Percentiles rank a stretch among this genome's conserved stretches.
Conservation (phyloP, 2,329 filamentous ascomycete genomes). For the Penicillium sp. region DNA sequence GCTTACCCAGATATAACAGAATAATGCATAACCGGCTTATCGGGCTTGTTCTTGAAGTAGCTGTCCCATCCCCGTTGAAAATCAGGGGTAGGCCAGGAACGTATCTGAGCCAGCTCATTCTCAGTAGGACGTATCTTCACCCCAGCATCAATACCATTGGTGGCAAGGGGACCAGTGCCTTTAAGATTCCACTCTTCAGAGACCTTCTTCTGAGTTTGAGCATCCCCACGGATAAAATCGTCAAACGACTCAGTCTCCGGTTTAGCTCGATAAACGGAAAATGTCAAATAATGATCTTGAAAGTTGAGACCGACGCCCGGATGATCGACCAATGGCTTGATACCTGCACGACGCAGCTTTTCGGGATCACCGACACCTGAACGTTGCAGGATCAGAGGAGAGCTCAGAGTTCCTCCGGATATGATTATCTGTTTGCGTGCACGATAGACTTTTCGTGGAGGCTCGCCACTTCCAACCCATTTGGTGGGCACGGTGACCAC, state of each 20-base stretch:
- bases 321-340: slow-evolving; percentile 66
- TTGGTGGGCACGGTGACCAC: slow-evolving; percentile 70
- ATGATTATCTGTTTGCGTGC: slow-evolving; percentile 73
- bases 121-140: slow-evolving; percentile 71
- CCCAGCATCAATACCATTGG: slow-evolving; percentile 75
- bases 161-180: slow-evolving; percentile 71
- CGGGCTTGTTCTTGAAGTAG: slow-evolving; percentile 79
- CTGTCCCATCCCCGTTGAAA: slow-evolving; percentile 73
- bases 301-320: slow-evolving; percentile 73
- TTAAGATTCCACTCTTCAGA: slow-evolving; percentile 76
- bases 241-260: slow-evolving; percentile 74
- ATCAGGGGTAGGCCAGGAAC: slow-evolving; percentile 68
- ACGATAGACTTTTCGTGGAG: slow-evolving; percentile 55
- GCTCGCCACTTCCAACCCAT: slow-evolving; percentile 56
- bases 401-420: slow-evolving; percentile 68
- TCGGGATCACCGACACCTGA: slow-evolving; percentile 70
- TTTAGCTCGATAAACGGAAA: slow-evolving; percentile 68
- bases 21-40: slow-evolving; percentile 86
- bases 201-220: slow-evolving; percentile 67
- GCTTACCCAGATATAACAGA: slow-evolving; percentile 64
- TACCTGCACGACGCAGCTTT: slow-evolving; percentile 65
- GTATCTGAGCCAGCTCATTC: slow-evolving; percentile 64
- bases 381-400: slow-evolving; percentile 69
- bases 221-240: slow-evolving; percentile 71
- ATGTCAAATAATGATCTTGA: slow-evolving; percentile 72